Evolutionary conservation across 1,139 yeast genomes (phyloP).

Genomic region (Blastobotrys arbuscula): DNA sequence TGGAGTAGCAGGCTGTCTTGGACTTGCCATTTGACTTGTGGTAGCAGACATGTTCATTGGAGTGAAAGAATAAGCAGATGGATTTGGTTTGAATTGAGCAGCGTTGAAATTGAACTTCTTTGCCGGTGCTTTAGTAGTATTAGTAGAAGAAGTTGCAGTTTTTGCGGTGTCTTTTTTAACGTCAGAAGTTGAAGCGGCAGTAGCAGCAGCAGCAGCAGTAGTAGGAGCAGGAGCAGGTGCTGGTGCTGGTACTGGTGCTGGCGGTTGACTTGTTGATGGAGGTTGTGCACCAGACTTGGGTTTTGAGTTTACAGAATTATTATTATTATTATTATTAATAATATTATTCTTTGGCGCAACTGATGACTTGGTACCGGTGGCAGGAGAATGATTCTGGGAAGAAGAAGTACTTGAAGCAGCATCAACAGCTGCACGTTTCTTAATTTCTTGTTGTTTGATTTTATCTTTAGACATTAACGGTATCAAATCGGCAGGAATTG

Average conservation of each 20-base stretch:
- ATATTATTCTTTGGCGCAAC: not conserved
- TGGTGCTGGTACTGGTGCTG: conserved; percentile 7
- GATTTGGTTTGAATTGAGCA: conserved; percentile 62
- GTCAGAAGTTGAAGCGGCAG: conserved; percentile 16
- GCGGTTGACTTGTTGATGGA: not conserved
- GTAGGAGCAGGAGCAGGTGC: conserved; percentile 1
- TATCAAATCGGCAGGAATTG: conserved; percentile 63
- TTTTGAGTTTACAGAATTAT: not conserved
- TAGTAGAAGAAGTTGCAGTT: conserved; percentile 7
- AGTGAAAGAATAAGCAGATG: conserved; percentile 65
- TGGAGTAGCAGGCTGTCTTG: not conserved
- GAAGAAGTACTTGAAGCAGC: conserved; percentile 20
- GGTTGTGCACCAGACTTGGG: conserved; percentile 8
- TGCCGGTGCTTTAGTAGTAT: conserved; percentile 1
- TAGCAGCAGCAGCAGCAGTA: conserved; percentile 11
- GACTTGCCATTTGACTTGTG: not conserved
- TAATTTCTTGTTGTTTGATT: conserved; percentile 55
- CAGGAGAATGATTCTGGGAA: conserved; percentile 18
- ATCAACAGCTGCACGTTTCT: conserved; percentile 29
- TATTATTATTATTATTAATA: conserved; percentile 12
- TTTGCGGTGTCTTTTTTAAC: conserved; percentile 10
- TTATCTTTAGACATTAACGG: conserved; percentile 71
- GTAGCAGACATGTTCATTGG: conserved; percentile 34
- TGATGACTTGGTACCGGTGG: not conserved
- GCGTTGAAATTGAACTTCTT: conserved; percentile 51